Evolutionary conservation across 139 green algal species (phyloP).

Genomic region (Coccomyxa sp.): DNA sequence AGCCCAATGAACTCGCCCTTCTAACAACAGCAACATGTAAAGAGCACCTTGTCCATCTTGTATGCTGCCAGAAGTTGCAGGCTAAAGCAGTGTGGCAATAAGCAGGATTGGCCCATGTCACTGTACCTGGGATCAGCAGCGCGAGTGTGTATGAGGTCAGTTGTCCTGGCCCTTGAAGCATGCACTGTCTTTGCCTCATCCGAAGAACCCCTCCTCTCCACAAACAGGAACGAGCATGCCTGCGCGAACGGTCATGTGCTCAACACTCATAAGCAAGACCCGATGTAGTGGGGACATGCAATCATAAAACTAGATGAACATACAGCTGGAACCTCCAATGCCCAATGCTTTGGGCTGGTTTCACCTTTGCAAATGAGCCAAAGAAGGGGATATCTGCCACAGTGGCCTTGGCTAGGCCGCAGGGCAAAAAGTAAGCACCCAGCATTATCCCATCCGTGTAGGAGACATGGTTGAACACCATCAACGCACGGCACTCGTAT

Average conservation of each 20-base stretch:
- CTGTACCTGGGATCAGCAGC: constrained; percentile 26
- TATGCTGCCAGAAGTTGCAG: no score
- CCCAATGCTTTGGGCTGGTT: no score
- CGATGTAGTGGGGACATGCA: neutral
- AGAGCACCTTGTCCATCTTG: no score
- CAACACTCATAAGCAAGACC: neutral
- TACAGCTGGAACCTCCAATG: no score
- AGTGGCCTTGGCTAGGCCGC: constrained; percentile 29
- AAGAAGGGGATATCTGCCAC: constrained; percentile 44
- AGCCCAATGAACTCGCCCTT: no score
- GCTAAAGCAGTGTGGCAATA: no score
- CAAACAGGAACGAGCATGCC: constrained; percentile 47
- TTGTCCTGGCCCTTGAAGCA: constrained; percentile 1
- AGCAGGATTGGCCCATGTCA: no score
- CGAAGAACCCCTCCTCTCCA: constrained; percentile 26
- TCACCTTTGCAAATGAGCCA: constrained; percentile 22
- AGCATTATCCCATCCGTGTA: constrained; percentile 35
- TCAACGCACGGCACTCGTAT: constrained; percentile 16
- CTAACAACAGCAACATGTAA: no score
- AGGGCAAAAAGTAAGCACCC: constrained; percentile 23
- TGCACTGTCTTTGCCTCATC: constrained; percentile 21
- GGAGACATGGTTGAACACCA: constrained; percentile 42
- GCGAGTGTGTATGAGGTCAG: constrained; percentile 16
- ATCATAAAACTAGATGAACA: no score
- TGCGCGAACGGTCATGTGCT: neutral